Evolutionary conservation across 371 early-diverging fungal genomes (phyloP).

Genomic region (Coemansia sp.): DNA sequence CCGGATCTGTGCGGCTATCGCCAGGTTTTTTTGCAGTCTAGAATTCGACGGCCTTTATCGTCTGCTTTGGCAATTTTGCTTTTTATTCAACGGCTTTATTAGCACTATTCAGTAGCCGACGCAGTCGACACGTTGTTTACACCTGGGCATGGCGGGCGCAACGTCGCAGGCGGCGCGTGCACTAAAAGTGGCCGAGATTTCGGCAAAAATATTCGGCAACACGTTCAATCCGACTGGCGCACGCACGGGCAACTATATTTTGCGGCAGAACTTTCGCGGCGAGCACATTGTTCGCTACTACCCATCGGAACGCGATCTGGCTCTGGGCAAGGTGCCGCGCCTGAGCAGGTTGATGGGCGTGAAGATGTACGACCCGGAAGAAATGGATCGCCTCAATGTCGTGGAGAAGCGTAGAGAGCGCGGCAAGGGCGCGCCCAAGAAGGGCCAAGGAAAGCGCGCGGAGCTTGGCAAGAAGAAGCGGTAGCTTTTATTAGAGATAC

Average conservation of each 20-base stretch:
- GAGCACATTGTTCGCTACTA: constrained; percentile 68
- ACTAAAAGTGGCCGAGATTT: constrained; percentile 62
- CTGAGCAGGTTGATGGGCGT: constrained; percentile 63
- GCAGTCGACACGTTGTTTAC: too few relatives aligned
- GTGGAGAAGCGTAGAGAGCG: constrained; percentile 69
- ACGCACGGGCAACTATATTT: constrained; percentile 73
- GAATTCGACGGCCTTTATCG: background rate
- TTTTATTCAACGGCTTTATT: background rate
- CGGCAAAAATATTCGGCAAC: constrained; percentile 67
- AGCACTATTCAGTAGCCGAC: too few relatives aligned
- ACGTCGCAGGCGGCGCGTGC: constrained; percentile 24
- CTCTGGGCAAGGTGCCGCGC: constrained; percentile 59
- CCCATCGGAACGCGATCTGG: constrained; percentile 54
- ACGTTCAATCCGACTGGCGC: constrained; percentile 71
- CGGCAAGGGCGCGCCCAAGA: constrained; percentile 83
- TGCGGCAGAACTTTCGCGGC: constrained; percentile 67
- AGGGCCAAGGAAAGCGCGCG: constrained; percentile 60
- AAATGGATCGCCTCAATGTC: constrained; percentile 69
- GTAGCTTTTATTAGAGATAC: background rate
- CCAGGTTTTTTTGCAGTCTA: too few relatives aligned
- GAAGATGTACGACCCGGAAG: constrained; percentile 62
- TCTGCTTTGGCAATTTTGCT: background rate
- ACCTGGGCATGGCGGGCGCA: background rate
- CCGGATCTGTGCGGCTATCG: too few relatives aligned
- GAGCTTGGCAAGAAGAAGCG: constrained; percentile 41